These are phyloP conservation scores for Metschnikowia continentalis DNA, from an alignment of 805 yeast species.

Conservation along the genomic window DNA sequence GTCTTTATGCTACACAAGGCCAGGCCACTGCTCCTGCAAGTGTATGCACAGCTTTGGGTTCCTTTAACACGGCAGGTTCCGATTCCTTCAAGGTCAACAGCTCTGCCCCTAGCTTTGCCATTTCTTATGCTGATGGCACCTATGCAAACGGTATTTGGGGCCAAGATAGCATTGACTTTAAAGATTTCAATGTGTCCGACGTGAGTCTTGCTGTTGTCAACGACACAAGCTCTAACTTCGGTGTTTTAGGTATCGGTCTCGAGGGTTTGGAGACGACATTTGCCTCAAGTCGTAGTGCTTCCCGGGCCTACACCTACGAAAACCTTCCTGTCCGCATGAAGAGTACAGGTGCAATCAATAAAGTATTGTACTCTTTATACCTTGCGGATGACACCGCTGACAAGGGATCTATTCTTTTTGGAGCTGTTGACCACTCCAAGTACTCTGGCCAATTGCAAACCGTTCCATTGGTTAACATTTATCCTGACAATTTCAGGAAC, in stretches of 20 bases:
- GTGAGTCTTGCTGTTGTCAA: conserved; percentile 75
- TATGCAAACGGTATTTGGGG: conserved; percentile 56
- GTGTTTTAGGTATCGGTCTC: conserved; percentile 74
- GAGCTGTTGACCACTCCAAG: conserved; percentile 42
- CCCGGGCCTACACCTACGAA: conserved; percentile 40
- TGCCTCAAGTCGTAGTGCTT: conserved; percentile 9
- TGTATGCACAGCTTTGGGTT: conserved; percentile 45
- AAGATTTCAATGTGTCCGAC: conserved; percentile 43
- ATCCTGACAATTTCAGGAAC: conserved; percentile 7
- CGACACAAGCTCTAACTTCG: conserved; percentile 55
- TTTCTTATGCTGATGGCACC: conserved; percentile 47
- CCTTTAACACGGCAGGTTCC: conserved; percentile 42
- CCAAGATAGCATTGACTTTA: conserved; percentile 51
- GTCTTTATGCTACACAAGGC: neutral
- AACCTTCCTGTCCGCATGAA: conserved; percentile 66
- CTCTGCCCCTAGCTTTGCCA: conserved; percentile 39
- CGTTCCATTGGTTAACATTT: conserved; percentile 41
- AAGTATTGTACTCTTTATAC: conserved; percentile 58
- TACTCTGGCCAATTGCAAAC: conserved; percentile 28
- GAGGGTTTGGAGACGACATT: conserved; percentile 63
- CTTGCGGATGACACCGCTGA: conserved; percentile 39
- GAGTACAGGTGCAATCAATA: conserved; percentile 51
- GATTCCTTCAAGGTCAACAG: conserved; percentile 36
- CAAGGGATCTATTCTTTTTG: conserved; percentile 37
- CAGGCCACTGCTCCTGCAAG: conserved; percentile 16